Evolutionary conservation across 176 grass and related monocot genomes (phyloP), one percentile per base, ranked within the genome.

Genomic region (Zea luxurians): DNA sequence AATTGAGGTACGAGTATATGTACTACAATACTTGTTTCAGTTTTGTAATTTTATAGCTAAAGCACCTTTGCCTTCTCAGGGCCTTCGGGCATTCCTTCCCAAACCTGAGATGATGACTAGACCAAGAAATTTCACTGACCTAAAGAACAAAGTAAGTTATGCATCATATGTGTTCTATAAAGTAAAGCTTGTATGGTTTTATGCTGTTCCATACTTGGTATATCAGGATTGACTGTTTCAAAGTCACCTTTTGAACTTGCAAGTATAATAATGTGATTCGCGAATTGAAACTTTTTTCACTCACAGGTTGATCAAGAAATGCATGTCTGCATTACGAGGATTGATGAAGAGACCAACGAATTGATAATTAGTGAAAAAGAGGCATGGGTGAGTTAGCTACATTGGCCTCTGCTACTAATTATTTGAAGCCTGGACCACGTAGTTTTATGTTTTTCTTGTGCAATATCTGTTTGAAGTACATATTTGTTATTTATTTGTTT

Each of bases 71-170:
- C 71, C 46, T 82, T 67, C 37, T 80, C 82, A 91, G 91, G 94
- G 94, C 5, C 84, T 97, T 79, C 86, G 94, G 43, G 94, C 89
- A 16, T 97, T 91, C 64, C 89, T 97, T n/a, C 94, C 94, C 78
- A 97, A 91, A 84, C 82, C 80, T 80, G 89, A 91, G 78, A 79
- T 97, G 84, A 90, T 91, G 84, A 82, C 78, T 47, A 88, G 69
- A 84, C 86, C 92, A 80, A 89, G 70, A 79, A 93, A 90, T 71
- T 97, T 91, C 80, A 88, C 73, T 40, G 89, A 91, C 66, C 86
- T 91, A 37, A 97, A 97, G 83, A 83, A 88, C 57, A 88, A 77
- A 90, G 94, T 97, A 88, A 91, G 86, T 89, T 43, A 10, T 40
- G 13, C n/a, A 54, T 79, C 7, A 64, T 55, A 18, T 80, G 27